Evolutionary conservation across 1,139 yeast genomes (phyloP).

Genomic region (Pichia kudriavzevii): DNA sequence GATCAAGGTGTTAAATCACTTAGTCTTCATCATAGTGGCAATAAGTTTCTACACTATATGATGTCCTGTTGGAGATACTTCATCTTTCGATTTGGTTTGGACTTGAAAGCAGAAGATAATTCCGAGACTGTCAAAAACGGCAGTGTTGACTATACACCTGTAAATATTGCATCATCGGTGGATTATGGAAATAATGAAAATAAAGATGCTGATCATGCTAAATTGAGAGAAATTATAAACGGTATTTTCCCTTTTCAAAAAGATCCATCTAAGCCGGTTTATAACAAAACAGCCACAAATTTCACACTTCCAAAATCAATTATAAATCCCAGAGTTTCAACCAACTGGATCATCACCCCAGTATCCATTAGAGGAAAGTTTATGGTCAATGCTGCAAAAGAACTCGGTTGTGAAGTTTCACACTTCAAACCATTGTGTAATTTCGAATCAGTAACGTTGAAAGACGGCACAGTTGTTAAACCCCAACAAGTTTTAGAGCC

Average conservation of each 20-base stretch:
- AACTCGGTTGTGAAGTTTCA: slow-evolving; percentile 62
- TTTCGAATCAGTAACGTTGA: slow-evolving; percentile 52
- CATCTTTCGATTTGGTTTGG: slow-evolving; percentile 75
- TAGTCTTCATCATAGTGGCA: slow-evolving; percentile 37
- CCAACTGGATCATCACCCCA: slow-evolving; percentile 60
- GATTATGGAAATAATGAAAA: slow-evolving; percentile 6
- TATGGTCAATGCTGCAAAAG: slow-evolving; percentile 54
- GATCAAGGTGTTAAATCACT: slow-evolving; percentile 62
- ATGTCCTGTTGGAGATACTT: slow-evolving; percentile 82
- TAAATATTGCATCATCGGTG: slow-evolving; percentile 30
- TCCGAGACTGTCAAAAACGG: slow-evolving; percentile 41
- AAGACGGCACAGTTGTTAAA: slow-evolving; percentile 47
- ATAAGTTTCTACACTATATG: slow-evolving; percentile 40
- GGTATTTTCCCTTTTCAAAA: slow-evolving; percentile 21
- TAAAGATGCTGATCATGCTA: slow-evolving; percentile 8
- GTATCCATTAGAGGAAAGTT: slow-evolving; percentile 75
- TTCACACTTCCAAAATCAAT: slow-evolving; percentile 21
- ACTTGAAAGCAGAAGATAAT: slow-evolving; percentile 36
- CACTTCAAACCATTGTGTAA: slow-evolving; percentile 50
- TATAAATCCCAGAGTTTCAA: slow-evolving; percentile 26
- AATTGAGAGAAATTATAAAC: slow-evolving; percentile 8
- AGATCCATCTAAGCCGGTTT: slow-evolving; percentile 10
- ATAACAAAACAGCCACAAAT: slow-evolving; percentile 16
- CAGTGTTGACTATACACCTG: slow-evolving; percentile 44
- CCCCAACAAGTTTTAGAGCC: slow-evolving; percentile 74